These are phyloP conservation scores for Fomitopsis schrenkii DNA, from an alignment of 1,284 basidiomycete genomes.

Conservation along the genomic window DNA sequence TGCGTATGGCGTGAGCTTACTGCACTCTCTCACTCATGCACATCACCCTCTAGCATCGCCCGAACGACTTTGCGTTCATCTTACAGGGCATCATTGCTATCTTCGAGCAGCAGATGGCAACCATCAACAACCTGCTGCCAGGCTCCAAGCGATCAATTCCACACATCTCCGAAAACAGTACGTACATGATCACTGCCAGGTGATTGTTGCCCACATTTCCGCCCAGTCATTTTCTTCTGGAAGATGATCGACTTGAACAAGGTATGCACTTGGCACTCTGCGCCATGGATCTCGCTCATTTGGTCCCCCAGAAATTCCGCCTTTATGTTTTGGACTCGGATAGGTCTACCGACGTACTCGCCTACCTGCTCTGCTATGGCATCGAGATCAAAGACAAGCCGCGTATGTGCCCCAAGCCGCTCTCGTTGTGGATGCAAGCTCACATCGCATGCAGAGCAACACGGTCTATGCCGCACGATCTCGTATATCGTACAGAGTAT, in stretches of 20 bases:
- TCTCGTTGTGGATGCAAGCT: not conserved
- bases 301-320: conserved; percentile 70
- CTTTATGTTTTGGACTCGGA: conserved; percentile 78
- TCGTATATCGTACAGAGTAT: conserved; percentile 92
- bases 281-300: not conserved
- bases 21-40: not conserved
- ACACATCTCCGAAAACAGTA: conserved; percentile 78
- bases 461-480: conserved; percentile 85
- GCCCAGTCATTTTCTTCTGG: conserved; percentile 81
- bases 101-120: conserved; percentile 71
- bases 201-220: conserved; percentile 8
- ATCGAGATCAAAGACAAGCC: conserved; percentile 89
- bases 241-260: conserved; percentile 90
- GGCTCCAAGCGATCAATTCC: conserved; percentile 79
- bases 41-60: conserved; percentile 61
- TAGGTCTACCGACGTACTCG: conserved; percentile 70
- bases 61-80: conserved; percentile 83
- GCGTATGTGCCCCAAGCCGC: conserved; percentile 43
- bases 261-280: conserved; percentile 36
- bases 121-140: conserved; percentile 73
- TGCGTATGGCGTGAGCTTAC: conserved; percentile 31
- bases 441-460: conserved; percentile 60
- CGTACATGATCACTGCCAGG: conserved; percentile 24
- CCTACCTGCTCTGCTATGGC: conserved; percentile 73
- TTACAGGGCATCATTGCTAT: conserved; percentile 69